Conservation (phyloP, 495 filamentous ascomycete genomes). For the Aspergillus steynii region DNA sequence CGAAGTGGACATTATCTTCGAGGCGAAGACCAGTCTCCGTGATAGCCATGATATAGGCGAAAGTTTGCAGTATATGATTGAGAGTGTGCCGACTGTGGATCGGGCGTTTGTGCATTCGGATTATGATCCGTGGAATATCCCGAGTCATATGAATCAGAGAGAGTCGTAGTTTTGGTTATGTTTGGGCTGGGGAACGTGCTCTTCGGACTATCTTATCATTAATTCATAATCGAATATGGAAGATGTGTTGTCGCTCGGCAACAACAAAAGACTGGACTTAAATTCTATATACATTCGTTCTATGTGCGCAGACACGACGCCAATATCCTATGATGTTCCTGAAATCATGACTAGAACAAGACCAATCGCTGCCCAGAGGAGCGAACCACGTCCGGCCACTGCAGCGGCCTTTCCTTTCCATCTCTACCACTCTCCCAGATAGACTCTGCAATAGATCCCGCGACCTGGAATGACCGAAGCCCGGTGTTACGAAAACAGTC, state of each 20-base stretch:
- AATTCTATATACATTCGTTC: too few species aligned
- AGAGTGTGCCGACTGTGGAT: conserved; percentile 78
- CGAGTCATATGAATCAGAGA: conserved; percentile 78
- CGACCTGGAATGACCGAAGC: conserved; percentile 11
- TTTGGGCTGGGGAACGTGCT: too few species aligned
- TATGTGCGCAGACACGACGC: too few species aligned
- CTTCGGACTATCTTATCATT: too few species aligned
- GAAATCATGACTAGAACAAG: conserved; percentile 1
- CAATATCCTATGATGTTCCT: too few species aligned
- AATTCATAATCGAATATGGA: background rate
- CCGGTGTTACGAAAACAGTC: conserved; percentile 20
- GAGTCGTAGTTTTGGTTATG: conserved; percentile 8
- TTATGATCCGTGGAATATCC: conserved; percentile 78
- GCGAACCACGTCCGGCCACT: conserved; percentile 14
- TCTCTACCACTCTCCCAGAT: conserved; percentile 10
- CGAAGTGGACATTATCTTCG: conserved; percentile 80
- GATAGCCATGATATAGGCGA: conserved; percentile 91
- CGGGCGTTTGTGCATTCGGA: conserved; percentile 77
- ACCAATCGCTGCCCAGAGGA: background rate
- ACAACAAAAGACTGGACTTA: background rate
- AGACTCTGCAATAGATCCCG: background rate
- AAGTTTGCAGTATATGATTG: conserved; percentile 85
- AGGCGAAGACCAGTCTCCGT: conserved; percentile 71
- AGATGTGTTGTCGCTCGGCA: background rate
- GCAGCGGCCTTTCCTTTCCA: background rate